Percentiles rank a stretch among this genome's conserved stretches.
Conservation (phyloP, 345 rosid species). For the Barbarea vulgaris region DNA sequence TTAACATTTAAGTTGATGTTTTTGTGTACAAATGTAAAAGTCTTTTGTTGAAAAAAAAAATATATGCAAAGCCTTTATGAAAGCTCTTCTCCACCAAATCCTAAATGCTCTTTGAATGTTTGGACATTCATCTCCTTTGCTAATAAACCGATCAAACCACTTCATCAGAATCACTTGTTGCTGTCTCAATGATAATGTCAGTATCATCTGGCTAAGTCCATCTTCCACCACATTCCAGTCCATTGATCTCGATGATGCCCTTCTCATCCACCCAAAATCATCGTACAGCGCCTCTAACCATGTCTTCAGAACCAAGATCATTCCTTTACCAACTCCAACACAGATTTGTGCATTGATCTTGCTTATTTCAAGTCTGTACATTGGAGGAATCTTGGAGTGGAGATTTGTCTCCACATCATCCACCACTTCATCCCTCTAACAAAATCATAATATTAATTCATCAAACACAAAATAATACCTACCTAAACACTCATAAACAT, state of each 20-base stretch:
- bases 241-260: conserved; percentile 55
- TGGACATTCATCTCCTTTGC: conserved; percentile 74
- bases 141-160: conserved; percentile 73
- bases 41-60: not conserved
- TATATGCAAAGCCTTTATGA: conserved; percentile 24
- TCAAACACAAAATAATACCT: no score
- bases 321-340: conserved; percentile 71
- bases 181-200: conserved; percentile 64
- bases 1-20: no score
- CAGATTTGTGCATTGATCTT: conserved; percentile 73
- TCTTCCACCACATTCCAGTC: conserved; percentile 72
- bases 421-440: no score
- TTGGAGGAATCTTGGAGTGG: conserved; percentile 67
- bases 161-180: conserved; percentile 63
- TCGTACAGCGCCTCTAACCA: conserved; percentile 77
- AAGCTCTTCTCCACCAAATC: conserved; percentile 87
- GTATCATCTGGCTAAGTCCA: conserved; percentile 70
- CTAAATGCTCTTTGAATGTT: conserved; percentile 75
- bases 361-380: conserved; percentile 75
- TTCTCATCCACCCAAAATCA: conserved; percentile 82
- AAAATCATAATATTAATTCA: no score
- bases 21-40: not conserved
- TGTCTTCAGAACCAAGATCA: conserved; percentile 62
- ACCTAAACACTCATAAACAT: no score
- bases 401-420: no score